Evolutionary conservation across 805 yeast species (phyloP), one percentile per base, ranked within the genome.

Genomic region (Wickerhamomyces alni): DNA sequence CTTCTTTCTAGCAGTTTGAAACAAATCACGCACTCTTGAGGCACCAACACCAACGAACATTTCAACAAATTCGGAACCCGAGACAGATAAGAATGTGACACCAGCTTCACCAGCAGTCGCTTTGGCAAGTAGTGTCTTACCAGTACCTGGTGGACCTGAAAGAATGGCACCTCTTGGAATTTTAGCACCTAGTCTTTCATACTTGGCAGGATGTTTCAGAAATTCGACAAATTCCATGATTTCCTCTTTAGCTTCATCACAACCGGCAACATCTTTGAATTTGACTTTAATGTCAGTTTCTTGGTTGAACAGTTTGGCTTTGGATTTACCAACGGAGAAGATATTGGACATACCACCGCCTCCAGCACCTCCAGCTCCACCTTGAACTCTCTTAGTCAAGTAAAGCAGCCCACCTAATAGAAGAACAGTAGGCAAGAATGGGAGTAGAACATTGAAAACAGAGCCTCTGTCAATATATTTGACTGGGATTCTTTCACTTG

Each of bases 1-100:
- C 69, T 78, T 82, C 46, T 83, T 84, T 55, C 95, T 74, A 15
- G 96, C 97, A 34, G 86, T 84, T 57, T 83, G 82, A 67, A 88
- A 88, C 55, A 88, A 70, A 57, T 89, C 96, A 61, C 97, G 84
- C 31, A 88, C 97, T 61, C 97, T 75, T 4, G 91, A 81, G 4
- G 96, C 96, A 66, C 96, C 96, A 19, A 88, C 96, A 65, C 96
- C 96, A 17, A 86, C 94, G 69, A 86, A 88, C 96, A 88, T 88
- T 62, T 88, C 96, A n/a, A 87, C 94, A 51, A 88, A 88, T 59
- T 88, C 96, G 12, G 96, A 87, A 52, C 96, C 96, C 2, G 94
- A 83, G 7, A 88, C 96, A 17, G 93, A 81, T 48, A 79, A 79
- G 60, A 88, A 88, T 19, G 97, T 96, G 37, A 88, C 97, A 37